These are phyloP conservation scores for Phytophthora litchii DNA, from an alignment of 352 stramenopile genomes.

Conservation along the genomic window DNA sequence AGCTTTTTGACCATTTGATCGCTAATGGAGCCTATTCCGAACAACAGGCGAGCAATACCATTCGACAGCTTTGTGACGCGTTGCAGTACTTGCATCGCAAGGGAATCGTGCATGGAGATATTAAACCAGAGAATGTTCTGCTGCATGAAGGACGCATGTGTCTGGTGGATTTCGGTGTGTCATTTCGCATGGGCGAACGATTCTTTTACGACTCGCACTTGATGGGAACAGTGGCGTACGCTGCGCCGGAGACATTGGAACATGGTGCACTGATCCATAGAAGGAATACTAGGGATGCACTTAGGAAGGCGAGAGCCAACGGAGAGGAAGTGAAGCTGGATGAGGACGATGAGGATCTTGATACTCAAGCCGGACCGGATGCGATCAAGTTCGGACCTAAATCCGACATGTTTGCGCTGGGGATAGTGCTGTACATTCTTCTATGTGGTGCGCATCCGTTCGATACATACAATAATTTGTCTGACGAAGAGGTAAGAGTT, in stretches of 20 bases:
- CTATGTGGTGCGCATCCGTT: constrained; percentile 86
- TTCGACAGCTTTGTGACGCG: constrained; percentile 78
- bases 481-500: constrained; percentile 71
- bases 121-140: constrained; percentile 91
- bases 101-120: constrained; percentile 87
- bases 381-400: constrained; percentile 68
- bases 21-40: constrained; percentile 89
- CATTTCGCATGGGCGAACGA: constrained; percentile 77
- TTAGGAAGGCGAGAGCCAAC: constrained; percentile 24
- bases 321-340: constrained; percentile 24
- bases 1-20: constrained; percentile 90
- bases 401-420: constrained; percentile 84
- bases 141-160: constrained; percentile 76
- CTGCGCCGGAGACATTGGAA: constrained; percentile 72
- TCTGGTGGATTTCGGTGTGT: constrained; percentile 88
- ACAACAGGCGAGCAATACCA: constrained; percentile 66
- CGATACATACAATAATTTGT: constrained; percentile 87
- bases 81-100: constrained; percentile 88
- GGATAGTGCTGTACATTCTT: constrained; percentile 85
- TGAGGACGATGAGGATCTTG: constrained; percentile 38
- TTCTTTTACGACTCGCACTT: constrained; percentile 78
- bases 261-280: constrained; percentile 46
- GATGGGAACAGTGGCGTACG: constrained; percentile 79
- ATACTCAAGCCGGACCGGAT: constrained; percentile 36
- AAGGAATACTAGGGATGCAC: constrained; percentile 38